Conservation (phyloP, 2,329 filamentous ascomycete genomes). For the Fusarium coffeatum region DNA sequence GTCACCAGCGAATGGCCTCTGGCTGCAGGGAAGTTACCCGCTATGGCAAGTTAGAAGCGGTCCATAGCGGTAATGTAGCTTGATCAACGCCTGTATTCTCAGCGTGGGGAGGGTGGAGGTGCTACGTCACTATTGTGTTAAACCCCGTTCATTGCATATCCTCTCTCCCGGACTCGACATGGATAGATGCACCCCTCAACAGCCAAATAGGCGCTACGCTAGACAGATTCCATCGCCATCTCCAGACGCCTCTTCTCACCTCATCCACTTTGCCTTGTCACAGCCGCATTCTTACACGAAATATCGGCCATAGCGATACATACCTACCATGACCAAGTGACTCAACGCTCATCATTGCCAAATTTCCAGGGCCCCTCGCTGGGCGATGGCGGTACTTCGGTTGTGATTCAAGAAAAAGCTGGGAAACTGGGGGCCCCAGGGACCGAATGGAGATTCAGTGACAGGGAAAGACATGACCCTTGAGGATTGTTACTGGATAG, state of each 20-base stretch:
- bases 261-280: slow-evolving; percentile 7
- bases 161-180: background rate
- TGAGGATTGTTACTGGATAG: slow-evolving; percentile 3
- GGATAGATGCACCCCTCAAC: slow-evolving; percentile 12
- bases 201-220: slow-evolving; percentile 1
- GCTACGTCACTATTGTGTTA: slow-evolving; percentile 1
- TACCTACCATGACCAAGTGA: background rate
- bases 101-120: background rate
- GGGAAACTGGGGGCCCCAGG: background rate
- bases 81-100: slow-evolving; percentile 24
- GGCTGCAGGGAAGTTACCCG: slow-evolving; percentile 4
- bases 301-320: background rate
- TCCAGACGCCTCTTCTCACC: background rate
- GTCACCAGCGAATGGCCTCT: background rate
- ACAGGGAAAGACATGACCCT: slow-evolving; percentile 8
- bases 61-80: slow-evolving; percentile 6
- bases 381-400: slow-evolving; percentile 29
- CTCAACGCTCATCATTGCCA: slow-evolving; percentile 1
- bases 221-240: background rate
- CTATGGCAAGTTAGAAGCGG: background rate
- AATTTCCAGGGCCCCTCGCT: slow-evolving; percentile 1
- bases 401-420: slow-evolving; percentile 13
- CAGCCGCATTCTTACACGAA: slow-evolving; percentile 4
- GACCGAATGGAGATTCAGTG: slow-evolving; percentile 6
- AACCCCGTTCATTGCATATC: slow-evolving; percentile 26